These are phyloP conservation scores for Botrytis porri DNA, from an alignment of 2,329 filamentous ascomycete genomes.

Conservation along the genomic window DNA sequence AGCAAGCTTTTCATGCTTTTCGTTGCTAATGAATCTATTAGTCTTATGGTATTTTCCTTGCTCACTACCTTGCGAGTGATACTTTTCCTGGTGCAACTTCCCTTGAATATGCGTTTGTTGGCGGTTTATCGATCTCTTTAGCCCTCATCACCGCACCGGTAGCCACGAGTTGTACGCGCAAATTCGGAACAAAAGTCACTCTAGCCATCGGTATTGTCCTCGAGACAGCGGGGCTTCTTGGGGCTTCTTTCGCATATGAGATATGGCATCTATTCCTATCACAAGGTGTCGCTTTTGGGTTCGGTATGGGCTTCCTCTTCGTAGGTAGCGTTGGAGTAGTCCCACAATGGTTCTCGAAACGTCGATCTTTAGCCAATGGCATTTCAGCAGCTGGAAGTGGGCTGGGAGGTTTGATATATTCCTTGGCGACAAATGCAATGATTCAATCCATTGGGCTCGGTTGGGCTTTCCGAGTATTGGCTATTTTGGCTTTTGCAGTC, in stretches of 20 bases:
- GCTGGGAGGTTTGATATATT: constrained; percentile 64
- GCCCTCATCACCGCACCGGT: constrained; percentile 68
- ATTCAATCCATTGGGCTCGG: constrained; percentile 50
- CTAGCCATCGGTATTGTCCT: constrained; percentile 64
- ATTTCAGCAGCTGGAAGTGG: constrained; percentile 66
- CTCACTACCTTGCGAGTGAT: constrained; percentile 66
- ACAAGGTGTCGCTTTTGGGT: constrained; percentile 74
- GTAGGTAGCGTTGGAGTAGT: constrained; percentile 60
- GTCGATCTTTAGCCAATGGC: constrained; percentile 56
- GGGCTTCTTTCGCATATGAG: constrained; percentile 63
- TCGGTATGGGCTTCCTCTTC: constrained; percentile 75
- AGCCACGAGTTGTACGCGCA: constrained; percentile 45
- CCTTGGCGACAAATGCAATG: constrained; percentile 52
- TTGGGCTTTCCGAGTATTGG: constrained; percentile 54
- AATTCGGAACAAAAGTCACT: constrained; percentile 60
- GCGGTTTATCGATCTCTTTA: constrained; percentile 63
- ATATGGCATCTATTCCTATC: constrained; percentile 76
- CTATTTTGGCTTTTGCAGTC: constrained; percentile 59
- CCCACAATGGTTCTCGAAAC: constrained; percentile 59
- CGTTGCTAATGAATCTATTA: constrained; percentile 29
- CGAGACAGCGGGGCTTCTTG: constrained; percentile 62
- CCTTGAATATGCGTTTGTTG: constrained; percentile 75
- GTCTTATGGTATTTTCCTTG: constrained; percentile 72
- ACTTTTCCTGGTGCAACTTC: constrained; percentile 61
- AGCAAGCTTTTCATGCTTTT: constrained; percentile 16